phyloP scores from a whole-genome alignment of 352 stramenopile species.

The Thalassiosira gravida region DNA sequence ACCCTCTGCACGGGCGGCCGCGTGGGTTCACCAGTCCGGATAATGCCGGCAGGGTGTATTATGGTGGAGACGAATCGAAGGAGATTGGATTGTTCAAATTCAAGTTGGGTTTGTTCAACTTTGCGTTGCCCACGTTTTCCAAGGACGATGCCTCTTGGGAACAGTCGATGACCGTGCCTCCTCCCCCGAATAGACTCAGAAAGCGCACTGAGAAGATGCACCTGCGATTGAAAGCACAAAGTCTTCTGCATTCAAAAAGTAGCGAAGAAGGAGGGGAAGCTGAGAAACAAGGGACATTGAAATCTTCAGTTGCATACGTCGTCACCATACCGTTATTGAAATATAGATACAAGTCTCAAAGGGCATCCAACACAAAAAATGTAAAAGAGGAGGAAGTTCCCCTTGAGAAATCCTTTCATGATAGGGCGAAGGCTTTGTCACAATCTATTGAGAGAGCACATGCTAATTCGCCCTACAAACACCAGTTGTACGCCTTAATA shows the following conservation, averaged over 20 bases:
- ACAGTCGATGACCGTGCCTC: neutral
- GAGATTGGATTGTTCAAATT: slow-evolving; percentile 34
- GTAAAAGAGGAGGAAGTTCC: neutral
- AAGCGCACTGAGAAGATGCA: neutral
- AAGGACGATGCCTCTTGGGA: slow-evolving; percentile 5
- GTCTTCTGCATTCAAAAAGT: neutral
- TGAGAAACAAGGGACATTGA: neutral
- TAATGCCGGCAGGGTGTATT: slow-evolving; percentile 16
- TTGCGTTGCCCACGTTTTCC: slow-evolving; percentile 29
- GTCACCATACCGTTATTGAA: neutral
- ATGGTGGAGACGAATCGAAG: slow-evolving; percentile 21
- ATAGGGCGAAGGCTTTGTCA: slow-evolving; percentile 10
- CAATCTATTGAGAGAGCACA: slow-evolving; percentile 8
- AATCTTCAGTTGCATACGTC: slow-evolving; percentile 20
- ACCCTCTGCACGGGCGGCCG: no score
- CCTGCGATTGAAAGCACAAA: neutral
- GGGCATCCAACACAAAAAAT: neutral
- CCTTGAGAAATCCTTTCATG: neutral
- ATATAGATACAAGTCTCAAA: neutral
- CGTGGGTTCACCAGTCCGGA: neutral
- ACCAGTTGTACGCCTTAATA: slow-evolving; percentile 13
- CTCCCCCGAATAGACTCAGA: slow-evolving; percentile 7
- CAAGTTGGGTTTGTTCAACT: slow-evolving; percentile 28
- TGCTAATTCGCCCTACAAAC: slow-evolving; percentile 2
- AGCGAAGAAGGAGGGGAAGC: neutral